phyloP scores from a whole-genome alignment of 2,329 filamentous ascomycete genomes.

The Clarireedia homoeocarpa region DNA sequence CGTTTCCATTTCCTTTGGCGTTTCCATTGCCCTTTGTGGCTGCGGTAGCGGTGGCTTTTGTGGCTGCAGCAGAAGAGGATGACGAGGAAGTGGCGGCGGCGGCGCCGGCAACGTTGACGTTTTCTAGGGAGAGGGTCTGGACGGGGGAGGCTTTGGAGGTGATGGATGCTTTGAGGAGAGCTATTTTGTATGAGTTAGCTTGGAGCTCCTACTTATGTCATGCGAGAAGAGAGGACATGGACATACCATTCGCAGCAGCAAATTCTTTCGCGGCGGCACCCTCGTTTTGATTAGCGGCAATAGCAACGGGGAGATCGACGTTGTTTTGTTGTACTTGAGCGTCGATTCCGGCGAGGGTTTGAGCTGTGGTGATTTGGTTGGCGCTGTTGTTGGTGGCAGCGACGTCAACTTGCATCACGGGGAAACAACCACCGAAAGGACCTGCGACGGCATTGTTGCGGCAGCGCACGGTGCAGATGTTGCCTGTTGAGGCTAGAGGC shows the following conservation, averaged over 20 bases:
- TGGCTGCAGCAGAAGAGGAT: background rate
- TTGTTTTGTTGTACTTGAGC: slow-evolving; percentile 44
- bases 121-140: slow-evolving; percentile 1
- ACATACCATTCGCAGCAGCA: slow-evolving; percentile 26
- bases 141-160: slow-evolving; percentile 1
- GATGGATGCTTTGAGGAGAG: slow-evolving; percentile 1
- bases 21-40: background rate
- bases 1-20: background rate
- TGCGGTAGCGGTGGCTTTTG: background rate
- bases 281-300: slow-evolving; percentile 38
- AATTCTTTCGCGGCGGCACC: slow-evolving; percentile 31
- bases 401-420: slow-evolving; percentile 46
- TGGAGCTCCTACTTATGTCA: background rate
- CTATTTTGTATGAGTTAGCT: background rate
- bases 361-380: slow-evolving; percentile 37
- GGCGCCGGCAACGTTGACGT: background rate
- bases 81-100: background rate
- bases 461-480: slow-evolving; percentile 51
- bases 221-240: background rate
- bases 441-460: slow-evolving; percentile 49
- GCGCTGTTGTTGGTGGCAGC: slow-evolving; percentile 36
- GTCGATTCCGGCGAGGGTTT: slow-evolving; percentile 37
- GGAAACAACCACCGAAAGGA: slow-evolving; percentile 51
- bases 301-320: slow-evolving; percentile 39
- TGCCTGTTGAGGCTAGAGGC: slow-evolving; percentile 36